Evolutionary conservation across 2,329 filamentous ascomycete genomes (phyloP).

Genomic region (Chaetomiaceae sp.): DNA sequence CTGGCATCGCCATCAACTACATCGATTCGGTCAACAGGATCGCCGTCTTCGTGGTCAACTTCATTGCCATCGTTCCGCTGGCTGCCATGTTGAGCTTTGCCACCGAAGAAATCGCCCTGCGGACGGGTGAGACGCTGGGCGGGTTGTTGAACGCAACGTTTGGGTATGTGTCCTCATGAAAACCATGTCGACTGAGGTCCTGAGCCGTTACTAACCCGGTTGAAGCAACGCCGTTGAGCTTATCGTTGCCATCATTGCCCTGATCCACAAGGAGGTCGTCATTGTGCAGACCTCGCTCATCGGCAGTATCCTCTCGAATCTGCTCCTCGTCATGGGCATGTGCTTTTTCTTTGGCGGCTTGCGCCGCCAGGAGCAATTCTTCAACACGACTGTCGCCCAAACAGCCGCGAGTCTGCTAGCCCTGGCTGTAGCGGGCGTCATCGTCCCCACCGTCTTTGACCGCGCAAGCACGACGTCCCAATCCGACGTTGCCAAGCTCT

Average conservation of each 20-base stretch:
- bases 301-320: slow-evolving; percentile 84
- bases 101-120: slow-evolving; percentile 81
- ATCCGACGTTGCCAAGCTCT: slow-evolving; percentile 54
- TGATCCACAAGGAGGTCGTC: slow-evolving; percentile 64
- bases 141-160: slow-evolving; percentile 88
- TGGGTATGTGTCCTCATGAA: slow-evolving; percentile 49
- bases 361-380: slow-evolving; percentile 73
- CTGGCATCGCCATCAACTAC: slow-evolving; percentile 71
- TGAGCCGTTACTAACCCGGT: slow-evolving; percentile 10
- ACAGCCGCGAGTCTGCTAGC: slow-evolving; percentile 78
- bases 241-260: slow-evolving; percentile 80
- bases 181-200: not conserved
- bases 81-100: slow-evolving; percentile 82
- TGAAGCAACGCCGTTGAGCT: slow-evolving; percentile 74
- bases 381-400: slow-evolving; percentile 88
- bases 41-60: slow-evolving; percentile 80
- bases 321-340: slow-evolving; percentile 84
- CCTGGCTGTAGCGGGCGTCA: slow-evolving; percentile 71
- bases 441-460: slow-evolving; percentile 85
- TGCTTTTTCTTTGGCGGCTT: slow-evolving; percentile 86
- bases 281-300: slow-evolving; percentile 93
- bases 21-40: slow-evolving; percentile 38
- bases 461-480: slow-evolving; percentile 37
- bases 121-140: slow-evolving; percentile 77
- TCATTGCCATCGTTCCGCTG: slow-evolving; percentile 85